A percentile compares a stretch with the other conserved stretches of the same genome.
Evolutionary conservation across 306 rosid genomes (phyloP).

Genomic region (Castanospermum australe): DNA sequence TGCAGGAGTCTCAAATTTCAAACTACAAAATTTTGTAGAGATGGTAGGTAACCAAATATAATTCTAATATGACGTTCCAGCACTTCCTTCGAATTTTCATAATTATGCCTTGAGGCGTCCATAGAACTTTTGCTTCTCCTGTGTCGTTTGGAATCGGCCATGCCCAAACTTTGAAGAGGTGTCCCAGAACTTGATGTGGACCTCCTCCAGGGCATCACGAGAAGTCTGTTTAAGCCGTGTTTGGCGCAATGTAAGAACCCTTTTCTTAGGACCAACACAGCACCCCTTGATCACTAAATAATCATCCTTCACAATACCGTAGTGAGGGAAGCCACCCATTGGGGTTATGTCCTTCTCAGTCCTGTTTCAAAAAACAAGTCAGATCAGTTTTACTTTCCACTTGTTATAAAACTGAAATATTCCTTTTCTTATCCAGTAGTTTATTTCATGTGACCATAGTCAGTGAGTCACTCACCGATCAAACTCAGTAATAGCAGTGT

Average conservation of each 20-base stretch:
- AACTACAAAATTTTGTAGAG: not conserved
- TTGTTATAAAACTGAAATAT: not conserved
- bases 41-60: not conserved
- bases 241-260: conserved; percentile 81
- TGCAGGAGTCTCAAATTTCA: not conserved
- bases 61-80: not conserved
- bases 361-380: not conserved
- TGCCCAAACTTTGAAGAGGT: conserved; percentile 88
- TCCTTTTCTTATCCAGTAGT: too few species aligned
- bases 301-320: conserved; percentile 81
- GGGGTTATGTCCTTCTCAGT: not conserved
- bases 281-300: conserved; percentile 74
- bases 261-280: conserved; percentile 83
- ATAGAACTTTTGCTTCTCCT: conserved; percentile 77
- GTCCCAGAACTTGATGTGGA: conserved; percentile 81
- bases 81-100: not conserved
- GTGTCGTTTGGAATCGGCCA: conserved; percentile 90
- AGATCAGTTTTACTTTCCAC: not conserved
- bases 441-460: not conserved
- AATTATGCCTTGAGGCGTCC: conserved; percentile 76
- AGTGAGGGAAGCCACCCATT: conserved; percentile 51
- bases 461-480: conserved; percentile 49
- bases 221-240: conserved; percentile 83
- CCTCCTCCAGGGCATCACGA: conserved; percentile 74
- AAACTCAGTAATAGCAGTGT: conserved; percentile 64